phyloP scores from a whole-genome alignment of 768 basidiomycete species.

The Mycena metata region DNA sequence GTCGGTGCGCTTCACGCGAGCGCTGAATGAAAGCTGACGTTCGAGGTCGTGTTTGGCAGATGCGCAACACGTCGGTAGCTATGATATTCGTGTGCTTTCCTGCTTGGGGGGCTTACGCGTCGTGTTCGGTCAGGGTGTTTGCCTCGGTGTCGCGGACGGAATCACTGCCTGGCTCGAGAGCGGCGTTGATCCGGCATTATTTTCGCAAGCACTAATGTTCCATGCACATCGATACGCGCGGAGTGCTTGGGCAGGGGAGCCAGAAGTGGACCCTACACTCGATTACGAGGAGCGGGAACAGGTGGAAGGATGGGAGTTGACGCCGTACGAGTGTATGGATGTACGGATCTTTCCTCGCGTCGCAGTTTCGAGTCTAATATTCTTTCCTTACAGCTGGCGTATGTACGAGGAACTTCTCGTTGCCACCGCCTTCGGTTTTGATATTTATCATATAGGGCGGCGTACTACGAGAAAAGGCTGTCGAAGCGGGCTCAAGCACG shows the following conservation, averaged over 20 bases:
- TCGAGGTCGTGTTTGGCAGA: conserved; percentile 15
- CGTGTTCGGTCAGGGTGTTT: conserved; percentile 55
- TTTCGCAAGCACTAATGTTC: conserved; percentile 78
- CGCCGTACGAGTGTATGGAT: conserved; percentile 52
- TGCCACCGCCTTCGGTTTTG: conserved; percentile 9
- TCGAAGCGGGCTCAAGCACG: conserved; percentile 61
- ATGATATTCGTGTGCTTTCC: not conserved
- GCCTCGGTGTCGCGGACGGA: conserved; percentile 76
- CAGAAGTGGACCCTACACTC: conserved; percentile 65
- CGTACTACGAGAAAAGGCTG: conserved; percentile 43
- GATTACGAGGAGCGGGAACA: conserved; percentile 59
- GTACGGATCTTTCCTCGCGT: conserved; percentile 21
- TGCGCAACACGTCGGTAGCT: conserved; percentile 37
- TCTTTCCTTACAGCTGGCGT: conserved; percentile 46
- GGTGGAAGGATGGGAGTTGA: conserved; percentile 64
- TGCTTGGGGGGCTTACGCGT: not conserved
- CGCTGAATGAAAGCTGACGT: conserved; percentile 6
- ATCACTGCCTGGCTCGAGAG: conserved; percentile 77
- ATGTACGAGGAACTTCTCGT: conserved; percentile 60
- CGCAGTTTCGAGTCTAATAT: conserved; percentile 27
- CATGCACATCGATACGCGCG: conserved; percentile 64
- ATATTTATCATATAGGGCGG: not conserved
- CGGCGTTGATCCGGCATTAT: conserved; percentile 77
- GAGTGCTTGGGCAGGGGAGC: conserved; percentile 70
- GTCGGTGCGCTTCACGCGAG: conserved; percentile 10